Base-by-base conservation (phyloP, 2,329 filamentous ascomycete genomes). In the Penicillium sp. region DNA sequence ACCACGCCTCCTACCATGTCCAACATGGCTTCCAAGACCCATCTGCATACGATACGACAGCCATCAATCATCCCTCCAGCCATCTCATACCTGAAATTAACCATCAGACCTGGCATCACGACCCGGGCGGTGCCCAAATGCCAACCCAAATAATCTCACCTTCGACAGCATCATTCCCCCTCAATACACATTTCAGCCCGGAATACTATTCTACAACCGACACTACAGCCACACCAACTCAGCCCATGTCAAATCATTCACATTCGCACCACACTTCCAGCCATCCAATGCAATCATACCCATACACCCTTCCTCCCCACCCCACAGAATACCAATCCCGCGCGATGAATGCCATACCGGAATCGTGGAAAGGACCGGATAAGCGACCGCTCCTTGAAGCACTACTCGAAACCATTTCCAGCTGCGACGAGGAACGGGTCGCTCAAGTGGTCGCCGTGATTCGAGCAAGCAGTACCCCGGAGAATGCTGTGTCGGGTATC, bases 401-500 rank as follows among this genome's bases (percentile, higher is more conserved):
- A 1, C 46, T 65, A 24, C 54, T 64, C 36, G 48, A 60, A 38
- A 64, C 60, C 4, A 62, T 65, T 11, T 48, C 54, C 34, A 58
- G 53, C 42, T 65, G 62, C 38, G 58, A 64, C 39, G 62, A 64
- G 18, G 27, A 50, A n/a, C 48, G 43, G 24, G 50, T 65, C 4
- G 55, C 53, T 4, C 56, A 58, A 12, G 59, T 65, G 5, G 47
- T 65, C n/a, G 49, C 55, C 5, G 61, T 65, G 28, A 54, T 65
- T 12, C 61, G 62, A 5, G 49, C 42, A 4, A 65, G 62, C 43
- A 38, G 50, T 24, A 59, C 62, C 12, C 62, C 62, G 4, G 62
- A 65, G 39, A 60, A 61, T 3, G 62, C 62, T 12, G 56, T 65
- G 13, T 52, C 54, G 42, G 56, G 58, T 7, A 60, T 64, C 3